Evolutionary conservation across 768 basidiomycete species (phyloP).

Genomic region (Pisolithus marmoratus): DNA sequence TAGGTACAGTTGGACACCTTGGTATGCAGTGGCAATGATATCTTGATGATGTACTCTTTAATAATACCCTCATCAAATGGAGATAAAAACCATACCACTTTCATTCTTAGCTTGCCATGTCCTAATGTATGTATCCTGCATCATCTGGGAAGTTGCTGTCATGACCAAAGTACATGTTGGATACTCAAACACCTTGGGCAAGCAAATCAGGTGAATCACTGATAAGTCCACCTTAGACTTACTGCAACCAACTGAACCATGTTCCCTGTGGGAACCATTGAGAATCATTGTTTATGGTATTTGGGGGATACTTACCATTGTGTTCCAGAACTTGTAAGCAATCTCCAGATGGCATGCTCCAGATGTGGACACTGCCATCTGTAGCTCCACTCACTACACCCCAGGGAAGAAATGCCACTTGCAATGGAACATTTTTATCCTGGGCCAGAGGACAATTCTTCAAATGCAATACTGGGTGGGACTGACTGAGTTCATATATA

Average conservation of each 20-base stretch:
- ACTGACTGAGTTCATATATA: background rate
- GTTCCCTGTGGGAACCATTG: background rate
- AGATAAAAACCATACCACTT: background rate
- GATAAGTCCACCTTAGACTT: background rate
- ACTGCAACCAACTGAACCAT: slow-evolving; percentile 1
- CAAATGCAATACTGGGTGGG: background rate
- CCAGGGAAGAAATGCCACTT: background rate
- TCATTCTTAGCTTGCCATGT: slow-evolving; percentile 1
- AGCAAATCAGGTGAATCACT: background rate
- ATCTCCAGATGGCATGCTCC: background rate
- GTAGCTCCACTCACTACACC: background rate
- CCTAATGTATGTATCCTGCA: background rate
- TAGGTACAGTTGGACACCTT: too few relatives aligned
- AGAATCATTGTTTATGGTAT: too few relatives aligned
- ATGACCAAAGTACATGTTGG: background rate
- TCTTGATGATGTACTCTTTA: background rate
- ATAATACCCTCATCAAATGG: background rate
- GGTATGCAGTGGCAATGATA: background rate
- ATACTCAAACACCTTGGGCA: background rate
- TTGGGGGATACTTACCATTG: background rate
- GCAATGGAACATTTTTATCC: background rate
- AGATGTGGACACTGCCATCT: slow-evolving; percentile 1
- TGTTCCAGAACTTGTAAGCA: background rate
- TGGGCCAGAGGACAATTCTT: background rate
- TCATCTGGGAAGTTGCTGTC: background rate